phyloP scores from a whole-genome alignment of 2,329 filamentous ascomycete genomes.

The Teratosphaeria pseudoeucalypti region DNA sequence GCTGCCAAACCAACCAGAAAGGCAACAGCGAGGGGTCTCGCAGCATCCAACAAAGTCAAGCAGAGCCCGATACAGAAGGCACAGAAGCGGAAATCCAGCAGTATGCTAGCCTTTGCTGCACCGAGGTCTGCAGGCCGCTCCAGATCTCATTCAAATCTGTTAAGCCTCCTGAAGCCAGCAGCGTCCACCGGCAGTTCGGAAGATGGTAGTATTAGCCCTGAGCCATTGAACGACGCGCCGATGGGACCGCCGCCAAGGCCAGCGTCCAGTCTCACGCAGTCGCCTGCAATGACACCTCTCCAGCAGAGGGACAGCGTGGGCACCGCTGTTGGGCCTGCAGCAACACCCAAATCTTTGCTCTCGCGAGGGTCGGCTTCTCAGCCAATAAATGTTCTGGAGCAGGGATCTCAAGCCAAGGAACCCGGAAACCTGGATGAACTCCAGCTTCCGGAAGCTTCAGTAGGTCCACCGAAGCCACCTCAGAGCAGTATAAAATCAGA shows the following conservation, averaged over 20 bases:
- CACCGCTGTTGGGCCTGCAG: conserved; percentile 12
- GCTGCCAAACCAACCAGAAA: conserved; percentile 12
- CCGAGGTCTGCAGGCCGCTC: neutral
- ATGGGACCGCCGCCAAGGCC: conserved; percentile 55
- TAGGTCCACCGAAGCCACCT: conserved; percentile 26
- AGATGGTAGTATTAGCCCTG: conserved; percentile 40
- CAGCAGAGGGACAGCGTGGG: conserved; percentile 15
- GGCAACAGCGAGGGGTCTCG: conserved; percentile 11
- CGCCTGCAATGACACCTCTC: conserved; percentile 56
- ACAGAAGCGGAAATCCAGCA: conserved; percentile 33
- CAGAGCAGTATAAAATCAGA: conserved; percentile 41
- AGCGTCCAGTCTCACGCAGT: conserved; percentile 47
- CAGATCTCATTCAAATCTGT: conserved; percentile 6
- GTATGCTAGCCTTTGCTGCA: conserved; percentile 16
- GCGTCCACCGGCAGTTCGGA: conserved; percentile 29
- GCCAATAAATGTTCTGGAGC: neutral
- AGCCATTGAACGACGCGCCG: conserved; percentile 35
- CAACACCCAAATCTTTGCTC: conserved; percentile 24
- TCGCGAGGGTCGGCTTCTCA: conserved; percentile 6
- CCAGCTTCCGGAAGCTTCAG: neutral
- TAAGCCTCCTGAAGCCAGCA: conserved; percentile 11
- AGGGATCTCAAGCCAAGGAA: neutral
- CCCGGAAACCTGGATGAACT: neutral
- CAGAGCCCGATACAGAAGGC: conserved; percentile 36
- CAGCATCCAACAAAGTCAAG: conserved; percentile 54